Base-by-base conservation (phyloP, 345 rosid genomes). In the Geranium rotundifolium region DNA sequence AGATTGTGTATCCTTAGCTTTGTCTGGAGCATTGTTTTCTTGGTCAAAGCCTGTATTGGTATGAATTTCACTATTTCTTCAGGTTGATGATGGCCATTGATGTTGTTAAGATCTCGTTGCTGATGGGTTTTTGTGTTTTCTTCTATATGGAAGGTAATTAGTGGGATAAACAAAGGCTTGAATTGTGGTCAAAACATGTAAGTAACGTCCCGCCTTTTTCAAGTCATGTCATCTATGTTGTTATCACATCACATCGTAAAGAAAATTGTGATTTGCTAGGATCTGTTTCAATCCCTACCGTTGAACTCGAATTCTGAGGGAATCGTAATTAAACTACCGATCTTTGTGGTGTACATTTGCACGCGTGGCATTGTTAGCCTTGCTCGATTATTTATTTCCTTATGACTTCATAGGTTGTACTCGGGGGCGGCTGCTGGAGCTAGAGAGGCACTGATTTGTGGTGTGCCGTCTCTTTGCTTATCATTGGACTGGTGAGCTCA, bases 11-110 rank as follows among this genome's bases (percentile, higher is more conserved):
- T 90, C 99, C 2, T 76, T 95, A 70, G 96, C 97, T 46, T 78
- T 95, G 75, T 95, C 99, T 5, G 97, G 95, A 58, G 95, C 95
- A 14, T 81, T 95, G 19, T 95, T 93, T 72, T 82, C 96, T 37
- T 86, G 96, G 95, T 75, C 91, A 64, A 95, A 90, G 83, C 99
- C 99, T 71, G 29, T 80, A 55, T 83, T 95, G 97, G 99, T 93
- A 72, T 74, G 90, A n/a, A n/a, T n/a, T n/a, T n/a, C n/a, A n/a
- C n/a, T 63, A 65, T 63, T 41, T 41, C 12, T 1, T 12, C 10
- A 41, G 50, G 10, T 41, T 41, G 50, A 41, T 41, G 50, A 9
- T 41, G 10, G 10, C 50, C 9, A 41, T 41, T 41, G 50, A 41
- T 41, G 10, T 41, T 4, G 13, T 29, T 54, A 23, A 34, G 52